Percentiles rank a stretch among this genome's conserved stretches.
phyloP scores from a whole-genome alignment of 2,329 filamentous ascomycete genomes.

The Alternaria incomplexa region DNA sequence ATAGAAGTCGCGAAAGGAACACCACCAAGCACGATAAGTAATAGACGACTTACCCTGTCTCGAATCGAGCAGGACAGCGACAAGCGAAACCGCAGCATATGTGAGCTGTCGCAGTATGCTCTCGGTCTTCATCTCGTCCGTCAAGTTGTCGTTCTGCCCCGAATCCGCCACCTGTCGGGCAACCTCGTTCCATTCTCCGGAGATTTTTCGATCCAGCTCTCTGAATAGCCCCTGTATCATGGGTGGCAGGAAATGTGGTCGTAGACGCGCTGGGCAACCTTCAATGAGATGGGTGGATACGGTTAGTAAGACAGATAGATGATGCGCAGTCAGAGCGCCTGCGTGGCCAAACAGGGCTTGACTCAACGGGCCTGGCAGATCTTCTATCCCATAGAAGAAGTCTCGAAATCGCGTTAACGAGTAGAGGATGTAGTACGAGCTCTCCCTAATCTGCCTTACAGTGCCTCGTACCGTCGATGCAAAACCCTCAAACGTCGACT shows the following conservation, averaged over 20 bases:
- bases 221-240: conserved; percentile 81
- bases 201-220: conserved; percentile 87
- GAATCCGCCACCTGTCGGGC: conserved; percentile 62
- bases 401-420: conserved; percentile 87
- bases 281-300: conserved; percentile 88
- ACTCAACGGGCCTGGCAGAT: conserved; percentile 82
- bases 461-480: conserved; percentile 91
- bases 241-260: conserved; percentile 81
- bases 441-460: conserved; percentile 87
- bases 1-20: neutral
- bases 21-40: neutral
- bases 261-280: conserved; percentile 81
- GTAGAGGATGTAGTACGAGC: conserved; percentile 91
- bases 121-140: conserved; percentile 97
- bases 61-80: conserved; percentile 86
- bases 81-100: conserved; percentile 89
- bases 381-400: conserved; percentile 88
- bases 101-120: conserved; percentile 93
- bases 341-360: conserved; percentile 85
- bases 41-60: conserved; percentile 33
- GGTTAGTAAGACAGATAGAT: conserved; percentile 91
- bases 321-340: conserved; percentile 83
- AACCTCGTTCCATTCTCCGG: conserved; percentile 82
- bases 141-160: conserved; percentile 75
- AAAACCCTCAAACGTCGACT: conserved; percentile 87